Evolutionary conservation across 768 basidiomycete species (phyloP).

Genomic region (Amanita rimosa): DNA sequence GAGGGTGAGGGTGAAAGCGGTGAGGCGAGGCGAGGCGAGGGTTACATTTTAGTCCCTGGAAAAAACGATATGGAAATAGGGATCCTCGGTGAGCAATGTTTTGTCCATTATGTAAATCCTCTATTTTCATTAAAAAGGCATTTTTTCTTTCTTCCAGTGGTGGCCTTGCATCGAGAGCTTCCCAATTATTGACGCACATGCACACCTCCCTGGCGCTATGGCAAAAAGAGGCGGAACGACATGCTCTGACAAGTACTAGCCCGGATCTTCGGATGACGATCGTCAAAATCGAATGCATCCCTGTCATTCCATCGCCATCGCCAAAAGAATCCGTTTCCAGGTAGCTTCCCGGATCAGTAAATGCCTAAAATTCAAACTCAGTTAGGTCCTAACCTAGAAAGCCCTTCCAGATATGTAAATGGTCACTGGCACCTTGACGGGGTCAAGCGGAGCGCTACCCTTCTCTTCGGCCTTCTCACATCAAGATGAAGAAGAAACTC

Average conservation of each 20-base stretch:
- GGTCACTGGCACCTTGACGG: too few relatives aligned
- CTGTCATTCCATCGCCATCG: neutral
- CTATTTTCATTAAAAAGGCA: neutral
- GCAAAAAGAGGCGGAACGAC: constrained; percentile 30
- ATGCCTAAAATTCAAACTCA: too few relatives aligned
- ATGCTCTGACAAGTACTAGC: neutral
- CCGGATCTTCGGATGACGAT: constrained; percentile 3
- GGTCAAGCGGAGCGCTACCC: too few relatives aligned
- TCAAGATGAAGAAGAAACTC: too few relatives aligned
- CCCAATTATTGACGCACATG: constrained; percentile 23
- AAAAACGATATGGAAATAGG: constrained; percentile 22
- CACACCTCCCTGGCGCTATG: constrained; percentile 34
- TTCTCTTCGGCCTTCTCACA: too few relatives aligned
- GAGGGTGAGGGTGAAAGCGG: constrained; percentile 10
- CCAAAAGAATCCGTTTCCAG: too few relatives aligned
- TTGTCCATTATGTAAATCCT: too few relatives aligned
- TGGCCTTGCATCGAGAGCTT: constrained; percentile 36
- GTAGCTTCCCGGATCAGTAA: too few relatives aligned
- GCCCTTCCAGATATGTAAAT: too few relatives aligned
- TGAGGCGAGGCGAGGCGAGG: constrained; percentile 33
- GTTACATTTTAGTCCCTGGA: constrained; percentile 42
- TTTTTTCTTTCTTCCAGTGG: constrained; percentile 22
- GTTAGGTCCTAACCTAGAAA: too few relatives aligned
- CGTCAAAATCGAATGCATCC: neutral
- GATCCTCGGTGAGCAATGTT: constrained; percentile 22